These are phyloP conservation scores for Fusarium torreyae DNA, from an alignment of 2,329 filamentous ascomycete species.

Conservation along the genomic window DNA sequence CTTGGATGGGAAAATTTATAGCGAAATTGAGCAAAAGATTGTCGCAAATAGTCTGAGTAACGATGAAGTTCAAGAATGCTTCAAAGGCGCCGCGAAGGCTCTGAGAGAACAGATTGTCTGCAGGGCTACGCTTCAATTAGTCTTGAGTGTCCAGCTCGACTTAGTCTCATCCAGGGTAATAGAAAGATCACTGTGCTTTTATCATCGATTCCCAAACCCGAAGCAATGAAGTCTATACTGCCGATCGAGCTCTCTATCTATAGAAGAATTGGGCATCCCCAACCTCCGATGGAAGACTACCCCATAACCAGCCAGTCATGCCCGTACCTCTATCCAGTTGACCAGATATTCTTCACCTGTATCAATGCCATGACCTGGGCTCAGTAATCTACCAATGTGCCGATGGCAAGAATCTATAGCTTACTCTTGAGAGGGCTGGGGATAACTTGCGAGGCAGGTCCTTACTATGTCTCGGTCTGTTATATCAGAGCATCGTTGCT, in stretches of 20 bases:
- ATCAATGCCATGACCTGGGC: not conserved
- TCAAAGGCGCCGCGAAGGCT: no score
- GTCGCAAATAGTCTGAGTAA: not conserved
- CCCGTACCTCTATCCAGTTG: not conserved
- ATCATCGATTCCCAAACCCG: not conserved
- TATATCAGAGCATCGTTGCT: not conserved
- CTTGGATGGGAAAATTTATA: not conserved
- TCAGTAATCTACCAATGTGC: not conserved
- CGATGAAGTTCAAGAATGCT: no score
- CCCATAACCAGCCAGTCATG: slow-evolving; percentile 3
- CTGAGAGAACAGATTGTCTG: not conserved
- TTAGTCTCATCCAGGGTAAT: no score
- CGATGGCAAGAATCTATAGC: not conserved
- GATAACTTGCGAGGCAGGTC: not conserved
- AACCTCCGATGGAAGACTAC: not conserved
- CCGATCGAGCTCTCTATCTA: not conserved
- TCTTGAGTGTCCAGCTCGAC: no score
- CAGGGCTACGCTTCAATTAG: not conserved
- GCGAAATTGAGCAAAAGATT: not conserved
- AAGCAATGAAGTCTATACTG: not conserved
- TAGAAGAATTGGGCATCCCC: not conserved
- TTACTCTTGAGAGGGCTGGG: not conserved
- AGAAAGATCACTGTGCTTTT: no score
- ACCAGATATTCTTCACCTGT: not conserved
- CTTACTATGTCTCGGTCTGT: slow-evolving; percentile 11